These are phyloP conservation scores for sweet orange (Citrus sinensis) DNA, from an alignment of 345 rosid genomes.

Conservation along the genomic window DNA sequence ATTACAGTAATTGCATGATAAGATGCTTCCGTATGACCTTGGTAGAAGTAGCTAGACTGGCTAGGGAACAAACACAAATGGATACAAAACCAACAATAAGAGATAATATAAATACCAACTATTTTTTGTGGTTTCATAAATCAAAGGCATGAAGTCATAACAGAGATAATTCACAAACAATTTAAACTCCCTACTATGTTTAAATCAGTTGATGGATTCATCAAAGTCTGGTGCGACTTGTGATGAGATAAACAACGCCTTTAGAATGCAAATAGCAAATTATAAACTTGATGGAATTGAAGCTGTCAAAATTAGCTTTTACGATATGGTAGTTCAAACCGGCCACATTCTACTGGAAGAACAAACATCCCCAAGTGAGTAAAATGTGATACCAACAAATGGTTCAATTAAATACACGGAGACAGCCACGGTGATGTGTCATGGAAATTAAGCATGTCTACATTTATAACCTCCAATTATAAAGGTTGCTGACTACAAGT, in stretches of 20 bases:
- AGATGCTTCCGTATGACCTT: neutral
- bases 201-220: neutral
- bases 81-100: neutral
- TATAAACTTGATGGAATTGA: neutral
- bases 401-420: slow-evolving; percentile 5
- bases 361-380: neutral
- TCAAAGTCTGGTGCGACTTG: neutral
- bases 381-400: neutral
- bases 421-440: neutral
- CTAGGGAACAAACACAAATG: neutral
- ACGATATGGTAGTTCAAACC: neutral
- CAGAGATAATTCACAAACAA: neutral
- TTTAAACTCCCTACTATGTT: neutral
- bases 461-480: neutral
- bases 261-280: neutral
- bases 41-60: neutral
- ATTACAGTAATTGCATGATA: neutral
- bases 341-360: neutral
- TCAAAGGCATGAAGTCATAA: neutral
- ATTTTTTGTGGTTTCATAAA: neutral
- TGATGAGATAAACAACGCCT: neutral
- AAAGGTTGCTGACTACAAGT: neutral
- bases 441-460: neutral
- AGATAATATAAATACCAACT: neutral
- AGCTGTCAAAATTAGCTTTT: neutral